Conservation (phyloP, 345 rosid genomes). For the Melastoma malabathricum region DNA sequence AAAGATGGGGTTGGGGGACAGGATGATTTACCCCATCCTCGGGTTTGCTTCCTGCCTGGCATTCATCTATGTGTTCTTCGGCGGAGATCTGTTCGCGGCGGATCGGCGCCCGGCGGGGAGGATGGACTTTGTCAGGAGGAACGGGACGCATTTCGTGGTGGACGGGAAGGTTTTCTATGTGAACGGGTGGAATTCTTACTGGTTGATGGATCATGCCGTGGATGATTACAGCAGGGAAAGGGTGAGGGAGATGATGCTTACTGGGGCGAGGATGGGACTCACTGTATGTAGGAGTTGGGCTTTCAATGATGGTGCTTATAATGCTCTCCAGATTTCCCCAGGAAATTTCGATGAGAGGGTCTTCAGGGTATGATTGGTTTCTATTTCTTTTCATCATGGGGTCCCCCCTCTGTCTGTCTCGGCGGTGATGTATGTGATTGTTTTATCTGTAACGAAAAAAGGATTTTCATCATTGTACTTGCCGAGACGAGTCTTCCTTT, state of each 20-base stretch:
- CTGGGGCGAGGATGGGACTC: conserved; percentile 86
- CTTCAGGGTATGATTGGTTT: conserved; percentile 43
- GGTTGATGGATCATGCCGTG: conserved; percentile 88
- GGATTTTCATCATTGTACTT: too few species aligned
- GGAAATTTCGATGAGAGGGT: conserved; percentile 76
- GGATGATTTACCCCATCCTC: conserved; percentile 50
- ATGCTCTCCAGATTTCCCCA: conserved; percentile 90
- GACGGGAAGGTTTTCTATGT: conserved; percentile 51
- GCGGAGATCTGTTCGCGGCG: conserved; percentile 45
- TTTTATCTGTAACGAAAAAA: too few species aligned
- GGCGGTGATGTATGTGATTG: too few species aligned
- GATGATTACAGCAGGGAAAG: conserved; percentile 48
- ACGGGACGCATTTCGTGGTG: conserved; percentile 58
- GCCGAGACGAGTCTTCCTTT: too few species aligned
- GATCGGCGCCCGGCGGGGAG: conserved; percentile 15
- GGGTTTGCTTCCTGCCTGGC: conserved; percentile 69
- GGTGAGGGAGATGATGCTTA: conserved; percentile 54
- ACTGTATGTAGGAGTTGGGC: conserved; percentile 98
- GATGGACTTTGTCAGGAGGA: conserved; percentile 49
- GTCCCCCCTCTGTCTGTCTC: neutral
- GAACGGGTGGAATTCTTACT: conserved; percentile 92
- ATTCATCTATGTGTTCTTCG: conserved; percentile 63
- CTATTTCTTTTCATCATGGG: neutral
- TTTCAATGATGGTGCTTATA: conserved; percentile 79
- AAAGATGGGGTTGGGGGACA: conserved; percentile 46